A percentile compares a stretch with the other conserved stretches of the same genome.
Evolutionary conservation across 371 early-diverging fungal genomes (phyloP).

Genomic region (Mucor piriformis): DNA sequence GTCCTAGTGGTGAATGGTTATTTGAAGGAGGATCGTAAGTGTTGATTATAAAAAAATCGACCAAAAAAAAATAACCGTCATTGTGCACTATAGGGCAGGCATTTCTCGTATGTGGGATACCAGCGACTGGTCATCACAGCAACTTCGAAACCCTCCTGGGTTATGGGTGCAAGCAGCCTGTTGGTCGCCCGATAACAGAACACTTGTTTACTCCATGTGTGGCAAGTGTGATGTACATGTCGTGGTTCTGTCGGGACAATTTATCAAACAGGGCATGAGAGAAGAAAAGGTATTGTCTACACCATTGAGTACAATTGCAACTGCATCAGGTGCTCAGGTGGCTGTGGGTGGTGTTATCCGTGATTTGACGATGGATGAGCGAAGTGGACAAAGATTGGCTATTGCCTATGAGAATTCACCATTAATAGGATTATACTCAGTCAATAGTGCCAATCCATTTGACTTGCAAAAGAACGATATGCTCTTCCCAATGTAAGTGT

Average conservation of each 20-base stretch:
- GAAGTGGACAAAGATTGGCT: slow-evolving; percentile 37
- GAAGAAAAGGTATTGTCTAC: slow-evolving; percentile 16
- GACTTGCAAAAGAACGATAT: slow-evolving; percentile 18
- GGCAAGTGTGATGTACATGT: slow-evolving; percentile 39
- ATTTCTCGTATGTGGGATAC: slow-evolving; percentile 50
- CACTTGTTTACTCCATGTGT: slow-evolving; percentile 41
- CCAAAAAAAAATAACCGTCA: not conserved
- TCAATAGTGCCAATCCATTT: slow-evolving; percentile 20
- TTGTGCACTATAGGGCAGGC: slow-evolving; percentile 19
- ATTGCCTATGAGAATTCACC: slow-evolving; percentile 33
- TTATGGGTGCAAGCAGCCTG: slow-evolving; percentile 50
- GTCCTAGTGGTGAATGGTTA: slow-evolving; percentile 47
- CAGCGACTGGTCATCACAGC: slow-evolving; percentile 34
- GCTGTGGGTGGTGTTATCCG: slow-evolving; percentile 27
- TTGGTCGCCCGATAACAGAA: slow-evolving; percentile 47
- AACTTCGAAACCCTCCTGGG: slow-evolving; percentile 42
- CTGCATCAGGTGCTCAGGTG: not conserved
- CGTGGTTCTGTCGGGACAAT: slow-evolving; percentile 24
- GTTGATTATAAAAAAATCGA: not conserved
- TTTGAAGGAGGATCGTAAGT: slow-evolving; percentile 44
- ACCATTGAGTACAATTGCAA: not conserved
- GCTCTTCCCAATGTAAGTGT: slow-evolving; percentile 30
- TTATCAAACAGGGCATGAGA: slow-evolving; percentile 8
- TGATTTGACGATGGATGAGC: slow-evolving; percentile 37
- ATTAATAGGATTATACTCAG: slow-evolving; percentile 28